phyloP scores from a whole-genome alignment of 306 rosid genomes.

The Sesbania bispinosa region DNA sequence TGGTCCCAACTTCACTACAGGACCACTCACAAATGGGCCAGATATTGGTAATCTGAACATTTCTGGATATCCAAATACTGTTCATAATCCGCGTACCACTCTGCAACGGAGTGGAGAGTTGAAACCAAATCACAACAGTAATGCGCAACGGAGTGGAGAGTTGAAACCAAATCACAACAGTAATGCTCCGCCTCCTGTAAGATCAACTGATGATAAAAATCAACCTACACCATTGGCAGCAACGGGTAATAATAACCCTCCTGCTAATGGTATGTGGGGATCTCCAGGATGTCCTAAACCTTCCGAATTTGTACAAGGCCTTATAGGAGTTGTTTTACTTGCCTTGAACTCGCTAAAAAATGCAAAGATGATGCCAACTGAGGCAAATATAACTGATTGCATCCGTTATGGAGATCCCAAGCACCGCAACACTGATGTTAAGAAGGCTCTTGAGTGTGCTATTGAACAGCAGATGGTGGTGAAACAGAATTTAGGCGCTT shows the following conservation, averaged over 20 bases:
- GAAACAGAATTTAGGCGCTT: slow-evolving; percentile 72
- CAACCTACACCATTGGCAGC: slow-evolving; percentile 31
- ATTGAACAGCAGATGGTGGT: slow-evolving; percentile 76
- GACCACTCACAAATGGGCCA: slow-evolving; percentile 39
- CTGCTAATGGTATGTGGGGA: slow-evolving; percentile 71
- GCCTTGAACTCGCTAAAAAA: slow-evolving; percentile 69
- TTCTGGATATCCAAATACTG: slow-evolving; percentile 43
- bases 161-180: slow-evolving; percentile 43
- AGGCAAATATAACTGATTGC: slow-evolving; percentile 74
- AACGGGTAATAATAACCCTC: slow-evolving; percentile 32
- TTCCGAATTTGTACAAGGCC: slow-evolving; percentile 76
- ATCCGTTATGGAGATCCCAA: slow-evolving; percentile 80
- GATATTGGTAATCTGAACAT: slow-evolving; percentile 56
- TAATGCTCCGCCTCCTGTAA: slow-evolving; percentile 32
- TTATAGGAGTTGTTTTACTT: slow-evolving; percentile 77
- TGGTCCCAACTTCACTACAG: slow-evolving; percentile 49
- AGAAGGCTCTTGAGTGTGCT: slow-evolving; percentile 77
- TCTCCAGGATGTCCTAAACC: slow-evolving; percentile 68
- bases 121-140: slow-evolving; percentile 51
- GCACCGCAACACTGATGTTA: slow-evolving; percentile 75
- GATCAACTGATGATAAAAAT: slow-evolving; percentile 45
- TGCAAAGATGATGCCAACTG: slow-evolving; percentile 82
- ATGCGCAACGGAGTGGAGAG: slow-evolving; percentile 48
- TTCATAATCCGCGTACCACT: slow-evolving; percentile 37
- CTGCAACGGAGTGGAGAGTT: slow-evolving; percentile 46